Base-by-base conservation (phyloP, 2,329 filamentous ascomycete species). In the Chaetomiaceae sp. region DNA sequence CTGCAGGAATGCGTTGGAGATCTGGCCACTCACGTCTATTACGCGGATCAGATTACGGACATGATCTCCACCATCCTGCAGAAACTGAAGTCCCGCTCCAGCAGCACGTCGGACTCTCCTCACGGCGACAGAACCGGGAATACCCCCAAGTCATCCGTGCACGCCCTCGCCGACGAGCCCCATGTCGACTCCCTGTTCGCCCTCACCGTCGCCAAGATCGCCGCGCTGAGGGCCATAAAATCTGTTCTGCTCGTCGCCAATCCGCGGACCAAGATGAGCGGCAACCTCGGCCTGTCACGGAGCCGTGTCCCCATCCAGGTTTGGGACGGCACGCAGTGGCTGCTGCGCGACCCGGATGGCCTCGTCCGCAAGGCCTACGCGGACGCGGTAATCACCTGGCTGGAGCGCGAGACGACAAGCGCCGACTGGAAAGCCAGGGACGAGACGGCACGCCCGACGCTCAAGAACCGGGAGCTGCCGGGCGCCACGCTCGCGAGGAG, bases 261-360 rank as follows among this genome's bases (percentile, higher is more conserved):
- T 64, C 79, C 80, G 38, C 80, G 79, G 60, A 79, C 77, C 20
- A 82, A 78, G 60, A 73, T 78, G 55, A 77, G 74, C 60, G 80
- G 79, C 60, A 83, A 78, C 66, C 78, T 76, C 47, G 81, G 81
- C 27, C 80, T 94, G 47, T 82, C 84, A 6, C 81, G 91, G 58
- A 89, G 87, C 66, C 82, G 78, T 37, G 88, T 95, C 1, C 85
- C 88, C 0, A 78, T 95, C 8, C 81, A 88, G 51, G 87, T 91
- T 0, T 99, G 94, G 94, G 91, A 97, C 69, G 90, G 89, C n/a
- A 96, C 91, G 0, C 90, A 96, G 57, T 96, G 90, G 89, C 81
- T 97, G 40, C 74, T 97, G 19, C 84, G 88, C 34, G 92, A 96
- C 64, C 78, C 83, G 1, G 86, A 91, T 63, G 83, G 83, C 29